Conservation (phyloP, 2,329 filamentous ascomycete genomes). For the Xylariaceae sp. region DNA sequence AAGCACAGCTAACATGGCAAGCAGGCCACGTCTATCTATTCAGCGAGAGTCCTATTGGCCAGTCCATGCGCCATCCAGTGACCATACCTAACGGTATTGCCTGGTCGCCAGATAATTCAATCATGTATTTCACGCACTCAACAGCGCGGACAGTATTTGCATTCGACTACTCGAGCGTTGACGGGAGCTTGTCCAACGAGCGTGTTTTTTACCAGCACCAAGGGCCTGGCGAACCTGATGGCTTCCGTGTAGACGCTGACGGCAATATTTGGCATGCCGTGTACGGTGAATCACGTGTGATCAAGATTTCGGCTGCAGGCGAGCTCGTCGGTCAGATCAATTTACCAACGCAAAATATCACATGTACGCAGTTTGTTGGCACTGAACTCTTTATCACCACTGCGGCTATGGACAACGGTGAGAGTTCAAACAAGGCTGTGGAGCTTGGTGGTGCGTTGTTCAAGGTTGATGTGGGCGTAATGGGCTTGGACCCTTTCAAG, state of each 20-base stretch:
- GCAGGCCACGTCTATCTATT: conserved; percentile 72
- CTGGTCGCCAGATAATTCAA: conserved; percentile 70
- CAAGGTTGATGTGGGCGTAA: conserved; percentile 70
- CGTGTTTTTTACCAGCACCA: conserved; percentile 70
- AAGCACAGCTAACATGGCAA: neutral
- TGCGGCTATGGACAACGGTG: conserved; percentile 61
- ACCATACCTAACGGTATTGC: conserved; percentile 82
- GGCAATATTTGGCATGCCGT: conserved; percentile 87
- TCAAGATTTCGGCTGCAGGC: conserved; percentile 68
- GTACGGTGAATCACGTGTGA: conserved; percentile 72
- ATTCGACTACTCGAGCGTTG: conserved; percentile 63
- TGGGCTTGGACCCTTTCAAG: conserved; percentile 59
- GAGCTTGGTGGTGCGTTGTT: conserved; percentile 69
- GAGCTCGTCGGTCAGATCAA: conserved; percentile 69
- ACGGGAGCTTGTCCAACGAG: conserved; percentile 63
- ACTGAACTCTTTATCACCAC: conserved; percentile 74
- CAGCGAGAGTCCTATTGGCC: conserved; percentile 52
- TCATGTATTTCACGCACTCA: conserved; percentile 81
- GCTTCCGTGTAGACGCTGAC: conserved; percentile 77
- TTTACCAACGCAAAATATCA: conserved; percentile 74
- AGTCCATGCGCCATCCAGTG: conserved; percentile 55
- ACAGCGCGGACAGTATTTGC: conserved; percentile 65
- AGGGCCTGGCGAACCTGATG: conserved; percentile 69
- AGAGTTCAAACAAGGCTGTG: conserved; percentile 59
- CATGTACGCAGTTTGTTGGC: conserved; percentile 77